These are phyloP conservation scores for Pisolithus microcarpus DNA, from an alignment of 768 basidiomycete species.

Conservation along the genomic window DNA sequence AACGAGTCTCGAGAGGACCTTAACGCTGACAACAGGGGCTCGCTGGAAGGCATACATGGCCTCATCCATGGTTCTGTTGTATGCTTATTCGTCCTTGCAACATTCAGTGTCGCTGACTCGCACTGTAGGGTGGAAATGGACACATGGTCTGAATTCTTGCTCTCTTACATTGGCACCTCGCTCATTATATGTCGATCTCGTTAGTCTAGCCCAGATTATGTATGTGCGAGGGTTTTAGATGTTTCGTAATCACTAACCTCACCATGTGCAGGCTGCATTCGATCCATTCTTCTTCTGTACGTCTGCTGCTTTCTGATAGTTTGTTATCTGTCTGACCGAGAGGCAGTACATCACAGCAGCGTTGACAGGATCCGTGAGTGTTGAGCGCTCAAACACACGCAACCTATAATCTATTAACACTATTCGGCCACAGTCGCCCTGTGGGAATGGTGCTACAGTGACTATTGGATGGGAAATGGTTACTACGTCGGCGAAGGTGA, in stretches of 20 bases:
- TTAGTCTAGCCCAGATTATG: conserved; percentile 17
- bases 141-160: conserved; percentile 16
- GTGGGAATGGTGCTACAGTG: conserved; percentile 25
- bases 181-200: neutral
- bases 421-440: conserved; percentile 13
- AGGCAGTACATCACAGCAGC: conserved; percentile 18
- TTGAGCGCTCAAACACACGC: too few species aligned
- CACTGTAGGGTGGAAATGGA: conserved; percentile 18
- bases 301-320: neutral
- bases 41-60: neutral
- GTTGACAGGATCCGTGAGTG: conserved; percentile 19
- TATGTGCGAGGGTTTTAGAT: conserved; percentile 3
- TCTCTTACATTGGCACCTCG: neutral
- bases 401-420: neutral
- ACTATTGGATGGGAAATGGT: conserved; percentile 24
- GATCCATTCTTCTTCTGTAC: conserved; percentile 22
- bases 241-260: neutral
- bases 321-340: neutral
- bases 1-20: neutral
- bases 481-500: too few species aligned
- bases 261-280: conserved; percentile 13
- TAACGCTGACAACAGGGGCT: neutral
- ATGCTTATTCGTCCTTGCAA: neutral
- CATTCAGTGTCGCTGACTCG: too few species aligned
- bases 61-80: neutral